Evolutionary conservation across 306 rosid species (phyloP).

Genomic region (Vicia sativa): DNA sequence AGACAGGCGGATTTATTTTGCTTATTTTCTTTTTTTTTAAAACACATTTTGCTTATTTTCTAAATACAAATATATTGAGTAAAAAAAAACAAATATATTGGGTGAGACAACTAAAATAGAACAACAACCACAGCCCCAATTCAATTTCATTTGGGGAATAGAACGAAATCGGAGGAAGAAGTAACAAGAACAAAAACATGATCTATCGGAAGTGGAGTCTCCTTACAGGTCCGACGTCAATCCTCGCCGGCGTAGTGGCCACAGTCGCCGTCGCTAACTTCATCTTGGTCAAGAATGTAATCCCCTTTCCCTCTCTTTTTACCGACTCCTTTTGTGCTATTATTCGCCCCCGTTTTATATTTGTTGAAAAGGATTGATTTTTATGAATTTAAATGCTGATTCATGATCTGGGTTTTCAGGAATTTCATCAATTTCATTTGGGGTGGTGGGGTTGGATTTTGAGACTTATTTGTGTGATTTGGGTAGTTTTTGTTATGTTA

Average conservation of each 20-base stretch:
- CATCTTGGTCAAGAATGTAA: slow-evolving; percentile 55
- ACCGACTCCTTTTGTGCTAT: not conserved
- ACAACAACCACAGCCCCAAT: not conserved
- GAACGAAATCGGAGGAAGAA: slow-evolving; percentile 1
- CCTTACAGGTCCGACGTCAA: slow-evolving; percentile 61
- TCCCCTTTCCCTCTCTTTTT: slow-evolving; percentile 13
- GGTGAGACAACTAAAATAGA: not conserved
- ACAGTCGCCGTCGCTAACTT: slow-evolving; percentile 51
- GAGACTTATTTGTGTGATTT: not conserved
- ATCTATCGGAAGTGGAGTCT: slow-evolving; percentile 94
- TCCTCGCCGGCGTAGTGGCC: slow-evolving; percentile 67
- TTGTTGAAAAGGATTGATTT: slow-evolving; percentile 26
- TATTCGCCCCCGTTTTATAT: slow-evolving; percentile 11
- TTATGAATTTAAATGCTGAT: slow-evolving; percentile 13
- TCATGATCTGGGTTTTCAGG: not conserved
- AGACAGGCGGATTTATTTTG: too few relatives aligned
- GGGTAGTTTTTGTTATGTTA: not conserved
- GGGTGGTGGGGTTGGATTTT: not conserved
- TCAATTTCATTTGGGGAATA: slow-evolving; percentile 1
- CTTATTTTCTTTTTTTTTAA: too few relatives aligned
- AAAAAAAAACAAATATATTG: too few relatives aligned
- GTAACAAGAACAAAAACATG: slow-evolving; percentile 51
- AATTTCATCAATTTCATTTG: slow-evolving; percentile 7
- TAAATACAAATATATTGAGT: too few relatives aligned
- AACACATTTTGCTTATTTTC: too few relatives aligned